phyloP scores from a whole-genome alignment of 257 asterid species.

The Handroanthus guayacan region DNA sequence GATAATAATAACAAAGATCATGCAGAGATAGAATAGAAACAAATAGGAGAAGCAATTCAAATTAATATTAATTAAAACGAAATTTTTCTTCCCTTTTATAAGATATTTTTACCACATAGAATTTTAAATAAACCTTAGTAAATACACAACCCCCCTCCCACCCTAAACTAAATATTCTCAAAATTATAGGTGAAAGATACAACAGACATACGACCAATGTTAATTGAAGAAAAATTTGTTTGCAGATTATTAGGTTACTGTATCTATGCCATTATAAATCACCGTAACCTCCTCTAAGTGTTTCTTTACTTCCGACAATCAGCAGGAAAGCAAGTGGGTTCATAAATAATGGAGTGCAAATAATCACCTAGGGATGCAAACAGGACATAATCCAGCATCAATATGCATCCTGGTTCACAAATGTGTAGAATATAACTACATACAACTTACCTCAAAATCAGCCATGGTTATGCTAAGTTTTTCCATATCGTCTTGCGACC shows the following conservation, averaged over 20 bases:
- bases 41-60: background rate
- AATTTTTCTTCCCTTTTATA: background rate
- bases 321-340: background rate
- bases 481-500: too few relatives aligned
- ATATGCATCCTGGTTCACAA: constrained; percentile 14
- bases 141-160: too few relatives aligned
- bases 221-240: too few relatives aligned
- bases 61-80: constrained; percentile 3
- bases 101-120: too few relatives aligned
- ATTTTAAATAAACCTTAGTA: too few relatives aligned
- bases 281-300: background rate
- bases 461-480: constrained; percentile 52
- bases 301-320: too few relatives aligned
- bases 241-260: too few relatives aligned
- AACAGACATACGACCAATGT: too few relatives aligned
- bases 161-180: too few relatives aligned
- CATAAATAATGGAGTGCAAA: background rate
- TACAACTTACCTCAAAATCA: constrained; percentile 80
- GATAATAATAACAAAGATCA: background rate
- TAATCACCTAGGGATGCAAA: background rate
- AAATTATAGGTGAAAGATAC: too few relatives aligned
- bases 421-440: background rate
- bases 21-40: background rate
- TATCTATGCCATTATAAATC: too few relatives aligned
- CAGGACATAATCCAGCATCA: constrained; percentile 4